These are phyloP conservation scores for Pichia membranifaciens DNA, from an alignment of 805 yeast genomes.

Conservation along the genomic window DNA sequence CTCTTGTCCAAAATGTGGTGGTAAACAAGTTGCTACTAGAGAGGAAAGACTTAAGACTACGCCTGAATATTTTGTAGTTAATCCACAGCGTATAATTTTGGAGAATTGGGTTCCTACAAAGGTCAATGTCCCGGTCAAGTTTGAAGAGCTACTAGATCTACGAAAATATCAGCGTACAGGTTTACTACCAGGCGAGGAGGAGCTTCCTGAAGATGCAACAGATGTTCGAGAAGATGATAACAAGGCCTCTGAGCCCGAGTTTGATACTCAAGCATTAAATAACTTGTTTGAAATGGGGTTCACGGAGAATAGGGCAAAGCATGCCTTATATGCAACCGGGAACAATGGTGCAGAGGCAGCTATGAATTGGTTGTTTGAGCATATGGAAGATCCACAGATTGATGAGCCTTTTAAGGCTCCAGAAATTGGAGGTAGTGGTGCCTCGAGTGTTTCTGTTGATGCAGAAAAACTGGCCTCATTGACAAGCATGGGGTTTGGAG, in stretches of 20 bases:
- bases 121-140: constrained; percentile 63
- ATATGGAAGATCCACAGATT: constrained; percentile 77
- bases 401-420: constrained; percentile 51
- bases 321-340: constrained; percentile 70
- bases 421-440: constrained; percentile 16
- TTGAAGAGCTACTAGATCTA: constrained; percentile 39
- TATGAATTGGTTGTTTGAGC: constrained; percentile 84
- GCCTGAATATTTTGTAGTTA: constrained; percentile 67
- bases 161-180: constrained; percentile 37
- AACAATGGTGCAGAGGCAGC: constrained; percentile 63
- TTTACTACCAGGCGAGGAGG: constrained; percentile 34
- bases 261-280: constrained; percentile 50
- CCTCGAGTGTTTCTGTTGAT: constrained; percentile 9
- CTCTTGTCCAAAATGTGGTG: constrained; percentile 51
- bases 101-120: constrained; percentile 90
- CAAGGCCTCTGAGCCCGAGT: constrained; percentile 22
- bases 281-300: constrained; percentile 83
- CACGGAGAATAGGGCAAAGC: constrained; percentile 53
- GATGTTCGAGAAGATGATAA: constrained; percentile 8
- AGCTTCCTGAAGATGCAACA: constrained; percentile 30
- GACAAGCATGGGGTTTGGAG: constrained; percentile 72
- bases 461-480: constrained; percentile 42
- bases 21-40: constrained; percentile 33
- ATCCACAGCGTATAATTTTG: constrained; percentile 73
- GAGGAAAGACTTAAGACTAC: constrained; percentile 48